Evolutionary conservation across 78 protist species (phyloP), one percentile per base, ranked within the genome.

Genomic region (Salpingoeca rosetta): DNA sequence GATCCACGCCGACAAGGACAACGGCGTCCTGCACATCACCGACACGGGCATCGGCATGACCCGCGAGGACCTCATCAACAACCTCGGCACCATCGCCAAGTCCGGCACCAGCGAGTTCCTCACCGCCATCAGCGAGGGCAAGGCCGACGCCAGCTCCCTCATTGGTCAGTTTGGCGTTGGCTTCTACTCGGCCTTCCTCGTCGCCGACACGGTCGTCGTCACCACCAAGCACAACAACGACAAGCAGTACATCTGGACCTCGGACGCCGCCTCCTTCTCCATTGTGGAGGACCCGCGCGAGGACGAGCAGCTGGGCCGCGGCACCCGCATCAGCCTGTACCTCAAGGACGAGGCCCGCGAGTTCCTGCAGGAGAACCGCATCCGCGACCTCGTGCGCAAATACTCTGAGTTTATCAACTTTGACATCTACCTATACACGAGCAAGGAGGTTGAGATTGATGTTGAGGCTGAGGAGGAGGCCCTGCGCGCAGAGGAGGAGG

Each of bases 161-260:
- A 98, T 98, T 81, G 99, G 99, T 37, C 99, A 98, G 91, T 98
- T 98, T 84, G 99, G 99, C 85, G 99, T 98, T 73, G 99, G 99
- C 41, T 98, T 98, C 93, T 98, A 98, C 94, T 96, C 99, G n/a
- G 93, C 94, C 24, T 98, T 94, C 93, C 91, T 98, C 57, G 99
- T 98, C 75, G 97, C 99, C 42, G 99, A 98, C 85, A 3, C 10
- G 7, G 99, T 98, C 41, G 86, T 82, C 39, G 99, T 98, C 28
- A 76, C 88, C 76, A 82, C 98, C 85, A 97, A 97, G 94, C 1
- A 76, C 90, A 94, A 96, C 86, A 95, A 92, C 44, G 90, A 84
- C 76, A 92, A 90, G 44, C 98, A 97, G 92, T 85, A 91, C 81
- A 84, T 97, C 82, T 98, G 99, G 99, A 89, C 90, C 86, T 92